Base-by-base conservation (phyloP, 352 stramenopile genomes). In the Phytophthora pinifolia region DNA sequence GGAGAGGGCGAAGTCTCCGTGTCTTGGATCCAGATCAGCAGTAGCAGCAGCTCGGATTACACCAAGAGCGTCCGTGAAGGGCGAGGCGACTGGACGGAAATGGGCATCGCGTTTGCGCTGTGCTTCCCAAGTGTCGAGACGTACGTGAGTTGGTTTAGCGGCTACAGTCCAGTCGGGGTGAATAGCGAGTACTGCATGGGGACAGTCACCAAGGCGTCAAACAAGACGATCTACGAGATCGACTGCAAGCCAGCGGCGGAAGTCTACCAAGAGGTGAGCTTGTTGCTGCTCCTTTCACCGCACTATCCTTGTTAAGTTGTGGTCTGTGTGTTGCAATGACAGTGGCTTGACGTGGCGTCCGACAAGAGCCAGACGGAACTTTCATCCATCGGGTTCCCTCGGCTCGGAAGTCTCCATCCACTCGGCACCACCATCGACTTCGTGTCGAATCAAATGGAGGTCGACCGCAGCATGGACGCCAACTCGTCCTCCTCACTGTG, bases 11-110 rank as follows among this genome's bases (percentile, higher is more conserved):
- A 80, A 29, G 74, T 79, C 10, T 71, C 79, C 1, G 75, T 91
- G 30, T 90, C 75, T 22, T 93, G 84, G 85, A 89, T 93, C 37
- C 85, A 95, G 57, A 93, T 95, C 46, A 92, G 83, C 44, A 95
- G 85, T 45, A 87, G 82, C 30, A 89, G 84, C 56, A 90, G 76
- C 44, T 82, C 68, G 4, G 79, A 91, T 46, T 89, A 89, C 54
- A 88, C 77, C 18, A 90, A 92, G 52, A 87, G 74, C 53, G 76
- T 87, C 36, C 73, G 76, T 13, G 78, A 89, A 37, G 79, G 76
- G 9, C 71, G 70, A 44, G 83, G 81, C n/a, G 79, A 89, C 44
- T 86, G 72, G 74, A 92, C 80, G 9, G 79, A 94, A 54, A 93
- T 88, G 66, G 85, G 85, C 4, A 69, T 92, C 10, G 81, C 85